Base-by-base conservation (phyloP, 345 rosid genomes). In the Eucalyptus microcorys region DNA sequence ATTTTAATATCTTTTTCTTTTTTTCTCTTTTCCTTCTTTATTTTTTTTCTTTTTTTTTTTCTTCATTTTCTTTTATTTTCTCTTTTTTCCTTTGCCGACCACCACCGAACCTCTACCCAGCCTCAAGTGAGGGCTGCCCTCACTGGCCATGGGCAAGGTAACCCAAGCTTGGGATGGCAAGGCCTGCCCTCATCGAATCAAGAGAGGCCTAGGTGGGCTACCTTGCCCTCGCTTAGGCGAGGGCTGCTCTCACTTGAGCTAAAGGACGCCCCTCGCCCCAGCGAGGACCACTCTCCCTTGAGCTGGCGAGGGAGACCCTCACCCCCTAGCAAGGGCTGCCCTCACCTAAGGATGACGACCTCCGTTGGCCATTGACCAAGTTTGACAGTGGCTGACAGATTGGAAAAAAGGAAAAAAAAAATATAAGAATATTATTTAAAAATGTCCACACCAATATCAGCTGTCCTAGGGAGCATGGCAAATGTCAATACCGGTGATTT, bases 201-300 rank as follows among this genome's bases (percentile, higher is more conserved):
- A 19, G 24, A 52, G 57, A 52, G 57, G 1, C 57, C 4, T 52
- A 7, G 57, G 57, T 52, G 26, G 24, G 53, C 53, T 16, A 49
- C 55, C 55, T 1, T 52, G 24, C 22, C 22, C 22, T 50, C 1
- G 22, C 22, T 1, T 0, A 7, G 0, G 10, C 0, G 0, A 52
- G 57, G 57, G 1, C 0, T 3, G 0, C 57, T 52, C 57, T 52
- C 57, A 52, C 57, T 19, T 19, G 55, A 19, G 24, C 0, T 52
- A 2, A 3, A 49, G 53, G 53, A 50, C 1, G 3, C 4, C 24
- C 0, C 53, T 50, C 2, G 1, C 24, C 55, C 55, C 24, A 0
- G 2, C 55, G 0, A 19, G 0, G 4, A 52, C 2, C 55, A 19
- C 55, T 52, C 55, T 52, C 55, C 4, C 55, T 52, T 52, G 55